Evolutionary conservation across 2,329 filamentous ascomycete species (phyloP).

Genomic region (Parastagonospora avenae): DNA sequence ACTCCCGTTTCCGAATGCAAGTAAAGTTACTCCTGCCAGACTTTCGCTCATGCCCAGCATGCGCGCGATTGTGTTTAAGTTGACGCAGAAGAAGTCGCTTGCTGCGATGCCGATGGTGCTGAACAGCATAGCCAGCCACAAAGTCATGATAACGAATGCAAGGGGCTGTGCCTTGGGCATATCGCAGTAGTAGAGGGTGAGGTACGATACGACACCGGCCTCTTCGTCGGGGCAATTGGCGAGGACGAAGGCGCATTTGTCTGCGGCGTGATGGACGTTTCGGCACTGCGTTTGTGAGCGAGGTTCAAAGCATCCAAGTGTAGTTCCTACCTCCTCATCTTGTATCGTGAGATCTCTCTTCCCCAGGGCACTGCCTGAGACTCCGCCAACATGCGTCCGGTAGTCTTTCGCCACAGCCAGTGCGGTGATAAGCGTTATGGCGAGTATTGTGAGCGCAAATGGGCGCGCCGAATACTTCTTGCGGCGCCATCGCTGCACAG

Average conservation of each 20-base stretch:
- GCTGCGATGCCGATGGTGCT: conserved; percentile 97
- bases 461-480: conserved; percentile 44
- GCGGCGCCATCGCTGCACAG: conserved; percentile 32
- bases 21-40: conserved; percentile 91
- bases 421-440: conserved; percentile 33
- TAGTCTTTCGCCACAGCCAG: conserved; percentile 33
- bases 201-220: conserved; percentile 85
- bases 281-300: conserved; percentile 63
- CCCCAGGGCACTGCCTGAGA: conserved; percentile 5
- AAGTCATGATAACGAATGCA: conserved; percentile 76
- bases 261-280: conserved; percentile 72
- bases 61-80: conserved; percentile 88
- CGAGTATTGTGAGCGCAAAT: conserved; percentile 42
- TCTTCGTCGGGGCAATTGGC: conserved; percentile 86
- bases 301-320: neutral
- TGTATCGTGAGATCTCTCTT: conserved; percentile 27
- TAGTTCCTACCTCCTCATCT: conserved; percentile 44
- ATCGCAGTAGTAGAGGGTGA: conserved; percentile 87
- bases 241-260: conserved; percentile 87
- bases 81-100: conserved; percentile 98
- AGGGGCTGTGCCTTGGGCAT: conserved; percentile 71
- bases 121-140: conserved; percentile 90
- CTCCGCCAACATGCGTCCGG: conserved; percentile 1
- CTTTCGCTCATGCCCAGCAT: conserved; percentile 94
- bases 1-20: conserved; percentile 96